Evolutionary conservation across 371 early-diverging fungal species (phyloP).

Genomic region (Mortierella sp.): DNA sequence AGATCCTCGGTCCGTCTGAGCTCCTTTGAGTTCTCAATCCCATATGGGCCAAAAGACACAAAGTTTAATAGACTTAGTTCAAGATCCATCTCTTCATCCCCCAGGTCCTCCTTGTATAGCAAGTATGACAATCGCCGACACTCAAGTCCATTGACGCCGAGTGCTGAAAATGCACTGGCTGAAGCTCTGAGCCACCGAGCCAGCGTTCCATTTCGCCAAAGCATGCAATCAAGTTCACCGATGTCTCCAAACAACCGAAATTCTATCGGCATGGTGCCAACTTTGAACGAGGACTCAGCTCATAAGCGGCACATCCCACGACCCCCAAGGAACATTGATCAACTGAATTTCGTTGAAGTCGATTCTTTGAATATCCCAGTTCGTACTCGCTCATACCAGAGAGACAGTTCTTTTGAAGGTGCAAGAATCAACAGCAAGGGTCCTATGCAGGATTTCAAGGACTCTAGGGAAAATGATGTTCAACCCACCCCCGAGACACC

Average conservation of each 20-base stretch:
- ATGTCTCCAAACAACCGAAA: conserved; percentile 8
- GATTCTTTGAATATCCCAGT: conserved; percentile 15
- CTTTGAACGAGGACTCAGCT: conserved; percentile 15
- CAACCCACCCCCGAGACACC: neutral
- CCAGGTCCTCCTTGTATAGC: neutral
- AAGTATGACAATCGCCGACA: conserved; percentile 20
- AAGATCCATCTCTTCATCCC: neutral
- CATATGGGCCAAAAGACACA: conserved; percentile 16
- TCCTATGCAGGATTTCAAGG: neutral
- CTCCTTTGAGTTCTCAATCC: conserved; percentile 33
- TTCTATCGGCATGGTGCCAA: conserved; percentile 31
- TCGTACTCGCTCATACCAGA: conserved; percentile 4
- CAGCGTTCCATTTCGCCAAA: conserved; percentile 24
- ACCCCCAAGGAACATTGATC: neutral
- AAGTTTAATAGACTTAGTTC: conserved; percentile 10
- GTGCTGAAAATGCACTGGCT: conserved; percentile 18
- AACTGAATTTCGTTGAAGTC: neutral
- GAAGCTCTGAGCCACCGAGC: conserved; percentile 24
- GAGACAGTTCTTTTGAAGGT: neutral
- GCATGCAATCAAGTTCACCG: conserved; percentile 4
- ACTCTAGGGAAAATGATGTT: neutral
- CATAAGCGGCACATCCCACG: neutral
- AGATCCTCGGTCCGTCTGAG: conserved; percentile 23
- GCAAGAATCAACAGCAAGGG: neutral
- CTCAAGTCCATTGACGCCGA: conserved; percentile 39